Evolutionary conservation across 2,329 filamentous ascomycete species (phyloP).

Genomic region (Huntiella moniliformis): DNA sequence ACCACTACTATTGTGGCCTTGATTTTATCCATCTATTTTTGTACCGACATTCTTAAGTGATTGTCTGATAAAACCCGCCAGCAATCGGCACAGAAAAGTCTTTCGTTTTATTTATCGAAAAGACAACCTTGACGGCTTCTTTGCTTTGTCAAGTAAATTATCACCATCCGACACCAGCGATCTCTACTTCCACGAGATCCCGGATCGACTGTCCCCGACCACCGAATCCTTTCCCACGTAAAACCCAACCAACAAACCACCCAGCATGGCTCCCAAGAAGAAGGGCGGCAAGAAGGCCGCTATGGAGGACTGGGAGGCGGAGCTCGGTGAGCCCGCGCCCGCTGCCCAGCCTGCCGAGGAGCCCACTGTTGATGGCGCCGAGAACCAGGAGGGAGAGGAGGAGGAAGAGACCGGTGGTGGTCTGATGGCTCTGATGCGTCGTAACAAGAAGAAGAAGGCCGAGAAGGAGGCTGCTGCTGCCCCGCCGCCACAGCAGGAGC

Average conservation of each 20-base stretch:
- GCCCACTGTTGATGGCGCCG: conserved; percentile 25
- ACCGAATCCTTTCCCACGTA: neutral
- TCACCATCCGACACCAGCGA: too few species aligned
- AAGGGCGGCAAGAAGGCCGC: conserved; percentile 68
- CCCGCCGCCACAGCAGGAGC: conserved; percentile 45
- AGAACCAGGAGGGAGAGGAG: conserved; percentile 33
- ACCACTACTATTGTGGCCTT: too few species aligned
- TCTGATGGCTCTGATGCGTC: conserved; percentile 61
- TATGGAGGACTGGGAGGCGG: conserved; percentile 87
- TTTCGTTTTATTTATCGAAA: too few species aligned
- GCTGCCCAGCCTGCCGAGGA: conserved; percentile 17
- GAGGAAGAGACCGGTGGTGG: conserved; percentile 41
- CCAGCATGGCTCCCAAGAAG: conserved; percentile 76
- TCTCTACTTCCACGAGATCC: neutral
- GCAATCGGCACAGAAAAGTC: too few species aligned
- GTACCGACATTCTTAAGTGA: too few species aligned
- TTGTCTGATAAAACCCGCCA: too few species aligned
- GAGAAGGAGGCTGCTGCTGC: conserved; percentile 49
- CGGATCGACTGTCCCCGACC: neutral
- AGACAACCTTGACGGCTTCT: too few species aligned
- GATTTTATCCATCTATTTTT: too few species aligned
- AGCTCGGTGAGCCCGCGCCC: conserved; percentile 63
- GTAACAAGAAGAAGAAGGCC: conserved; percentile 72
- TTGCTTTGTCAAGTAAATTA: too few species aligned
- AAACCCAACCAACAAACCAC: conserved; percentile 1